Percentiles rank a stretch among this genome's conserved stretches.
Evolutionary conservation across 768 basidiomycete genomes (phyloP).

Genomic region (Suillus clintonianus): DNA sequence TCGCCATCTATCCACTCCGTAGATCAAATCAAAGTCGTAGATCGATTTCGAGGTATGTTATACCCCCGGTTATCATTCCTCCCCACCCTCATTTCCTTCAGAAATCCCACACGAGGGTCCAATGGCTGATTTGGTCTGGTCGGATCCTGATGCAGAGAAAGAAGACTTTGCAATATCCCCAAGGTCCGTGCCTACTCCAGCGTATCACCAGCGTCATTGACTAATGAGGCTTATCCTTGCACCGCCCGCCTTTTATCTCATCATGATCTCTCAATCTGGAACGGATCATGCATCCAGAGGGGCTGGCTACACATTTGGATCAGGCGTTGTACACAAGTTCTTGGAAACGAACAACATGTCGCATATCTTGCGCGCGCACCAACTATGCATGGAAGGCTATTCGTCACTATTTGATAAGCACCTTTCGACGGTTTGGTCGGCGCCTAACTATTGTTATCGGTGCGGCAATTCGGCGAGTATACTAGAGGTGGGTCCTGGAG

Average conservation of each 20-base stretch:
- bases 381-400: constrained; percentile 99
- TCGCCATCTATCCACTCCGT: constrained; percentile 99
- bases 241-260: constrained; percentile 11
- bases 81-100: constrained; percentile 36
- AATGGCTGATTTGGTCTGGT: constrained; percentile 99
- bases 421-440: constrained; percentile 97
- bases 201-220: constrained; percentile 10
- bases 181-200: constrained; percentile 54
- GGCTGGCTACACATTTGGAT: constrained; percentile 98
- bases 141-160: constrained; percentile 98
- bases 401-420: constrained; percentile 96
- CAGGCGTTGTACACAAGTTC: constrained; percentile 97
- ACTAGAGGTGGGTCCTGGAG: constrained; percentile 91
- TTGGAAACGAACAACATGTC: constrained; percentile 95
- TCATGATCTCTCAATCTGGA: constrained; percentile 9
- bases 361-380: constrained; percentile 96
- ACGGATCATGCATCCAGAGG: constrained; percentile 53
- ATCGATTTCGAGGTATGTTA: constrained; percentile 87
- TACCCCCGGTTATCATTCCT: constrained; percentile 18
- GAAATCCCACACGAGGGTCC: constrained; percentile 99
- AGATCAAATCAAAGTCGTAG: constrained; percentile 99
- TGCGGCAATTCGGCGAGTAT: constrained; percentile 98
- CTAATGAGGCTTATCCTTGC: constrained; percentile 10
- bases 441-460: constrained; percentile 98
- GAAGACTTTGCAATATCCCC: constrained; percentile 99